These are phyloP conservation scores for Mycena floridula DNA, from an alignment of 768 basidiomycete genomes.

Conservation along the genomic window DNA sequence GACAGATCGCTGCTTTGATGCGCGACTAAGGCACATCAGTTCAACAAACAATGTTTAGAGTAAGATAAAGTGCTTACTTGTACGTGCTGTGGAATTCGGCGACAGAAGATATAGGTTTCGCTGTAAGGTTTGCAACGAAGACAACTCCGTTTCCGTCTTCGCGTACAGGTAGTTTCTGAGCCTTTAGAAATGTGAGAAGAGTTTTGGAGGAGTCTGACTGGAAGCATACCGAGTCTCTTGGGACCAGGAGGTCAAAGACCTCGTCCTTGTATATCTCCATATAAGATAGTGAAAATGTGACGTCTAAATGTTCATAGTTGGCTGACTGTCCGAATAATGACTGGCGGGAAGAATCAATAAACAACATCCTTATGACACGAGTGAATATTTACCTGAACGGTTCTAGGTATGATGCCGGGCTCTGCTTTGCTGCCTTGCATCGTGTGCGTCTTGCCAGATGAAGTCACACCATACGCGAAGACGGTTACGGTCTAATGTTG, in stretches of 20 bases:
- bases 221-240: slow-evolving; percentile 54
- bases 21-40: slow-evolving; percentile 39
- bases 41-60: no score
- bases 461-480: slow-evolving; percentile 89
- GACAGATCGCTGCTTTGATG: slow-evolving; percentile 73
- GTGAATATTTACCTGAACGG: no score
- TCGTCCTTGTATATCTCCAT: slow-evolving; percentile 94
- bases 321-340: slow-evolving; percentile 50
- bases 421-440: slow-evolving; percentile 76
- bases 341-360: no score
- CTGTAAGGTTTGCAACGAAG: slow-evolving; percentile 48
- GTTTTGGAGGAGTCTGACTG: background rate
- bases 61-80: slow-evolving; percentile 25
- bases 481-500: slow-evolving; percentile 86
- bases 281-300: slow-evolving; percentile 58
- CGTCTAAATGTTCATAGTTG: slow-evolving; percentile 30
- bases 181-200: slow-evolving; percentile 22
- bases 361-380: no score
- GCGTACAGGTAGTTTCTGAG: slow-evolving; percentile 47
- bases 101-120: slow-evolving; percentile 30
- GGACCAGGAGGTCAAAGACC: slow-evolving; percentile 79
- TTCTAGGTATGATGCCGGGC: slow-evolving; percentile 84
- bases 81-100: slow-evolving; percentile 43
- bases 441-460: slow-evolving; percentile 87
- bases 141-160: slow-evolving; percentile 49